Evolutionary conservation across 1,284 basidiomycete genomes (phyloP), one percentile per base, ranked within the genome.

Genomic region (Fomitopsis palustris): DNA sequence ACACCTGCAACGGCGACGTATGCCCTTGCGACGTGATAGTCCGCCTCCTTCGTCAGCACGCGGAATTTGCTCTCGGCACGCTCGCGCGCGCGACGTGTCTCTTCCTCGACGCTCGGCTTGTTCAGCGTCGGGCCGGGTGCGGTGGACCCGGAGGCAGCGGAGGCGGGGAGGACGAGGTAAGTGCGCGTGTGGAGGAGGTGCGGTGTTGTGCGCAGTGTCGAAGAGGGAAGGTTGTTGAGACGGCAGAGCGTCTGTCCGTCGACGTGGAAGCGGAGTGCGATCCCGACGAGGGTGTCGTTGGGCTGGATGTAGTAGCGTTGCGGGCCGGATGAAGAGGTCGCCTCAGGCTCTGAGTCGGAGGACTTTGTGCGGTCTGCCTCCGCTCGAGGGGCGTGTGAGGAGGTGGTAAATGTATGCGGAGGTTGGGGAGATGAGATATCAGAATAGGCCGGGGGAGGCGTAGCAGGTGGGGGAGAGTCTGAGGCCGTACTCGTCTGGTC

Each of bases 181-280:
- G 77, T 75, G 17, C 88, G 82, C 0, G 89, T 91, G 70, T 91
- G 89, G 4, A 92, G 75, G 17, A 91, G 74, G 65, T 90, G 87
- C 2, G 90, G 89, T 0, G 84, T 90, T 0, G 86, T 90, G 54
- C 75, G 82, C 17, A 92, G 74, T 1, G 87, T 85, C 64, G 81
- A 87, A 1, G 77, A 72, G 0, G 88, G 86, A 6, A 92, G 78
- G 53, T 79, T 80, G 67, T 92, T 92, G 21, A 88, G 70, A 19
- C 74, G 79, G 68, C 87, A 89, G 3, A 91, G 74, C 35, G 79
- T 72, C 41, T 79, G 79, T 27, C 78, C 82, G 64, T 88, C 79
- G 27, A 90, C 69, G 25, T 78, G 77, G 64, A 84, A 84, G 25
- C 79, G 80, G 41, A 92, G 73, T 1, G 85, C 78, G 42, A 92